Base-by-base conservation (phyloP, 73 alveolate species). In the Paramecium sonneborni region DNA sequence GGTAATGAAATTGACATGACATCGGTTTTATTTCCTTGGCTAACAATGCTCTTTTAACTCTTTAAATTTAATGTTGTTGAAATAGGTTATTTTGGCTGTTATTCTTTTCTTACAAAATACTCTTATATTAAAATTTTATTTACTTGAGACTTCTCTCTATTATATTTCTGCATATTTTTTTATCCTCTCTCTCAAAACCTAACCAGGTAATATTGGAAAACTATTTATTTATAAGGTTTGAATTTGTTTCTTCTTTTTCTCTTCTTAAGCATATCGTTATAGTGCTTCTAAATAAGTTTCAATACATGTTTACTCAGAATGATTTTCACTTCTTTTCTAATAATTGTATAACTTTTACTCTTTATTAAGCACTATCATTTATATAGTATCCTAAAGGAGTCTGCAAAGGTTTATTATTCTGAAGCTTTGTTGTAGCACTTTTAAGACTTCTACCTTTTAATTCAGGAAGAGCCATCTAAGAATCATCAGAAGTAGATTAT, bases 251-350 rank as follows among this genome's bases (percentile, higher is more conserved):
- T 72, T 72, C 35, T 21, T 72, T 44, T 79, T 79, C 74, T 43
- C 90, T 12, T 79, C 90, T 23, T 41, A 72, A 0, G 86, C 30
- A 10, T 30, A 38, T 41, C 41, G 26, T 30, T 79, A 30, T 28
- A 79, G 18, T 7, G 90, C 90, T 30, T 79, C 90, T 12, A 79
- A 39, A 24, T 79, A 79, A 8, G 90, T 41, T 23, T 79, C 90
- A 21, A 79, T 41, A 18, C 5, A 79, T 21, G 55, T 41, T 14
- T 79, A 79, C 6, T 62, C 90, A 41, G 69, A 79, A 23, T 43
- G 44, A 46, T 79, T 38, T 11, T 46, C 90, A 39, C 72, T 41
- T 43, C 90, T 32, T 41, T 79, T 44, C 90, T 79, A 43, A 24
- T 9, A 4, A 43, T 46, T 79, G 55, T 57, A 23, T 18, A 34